Base-by-base conservation (phyloP, 495 filamentous ascomycete species). In the Oidiodendron maius region DNA sequence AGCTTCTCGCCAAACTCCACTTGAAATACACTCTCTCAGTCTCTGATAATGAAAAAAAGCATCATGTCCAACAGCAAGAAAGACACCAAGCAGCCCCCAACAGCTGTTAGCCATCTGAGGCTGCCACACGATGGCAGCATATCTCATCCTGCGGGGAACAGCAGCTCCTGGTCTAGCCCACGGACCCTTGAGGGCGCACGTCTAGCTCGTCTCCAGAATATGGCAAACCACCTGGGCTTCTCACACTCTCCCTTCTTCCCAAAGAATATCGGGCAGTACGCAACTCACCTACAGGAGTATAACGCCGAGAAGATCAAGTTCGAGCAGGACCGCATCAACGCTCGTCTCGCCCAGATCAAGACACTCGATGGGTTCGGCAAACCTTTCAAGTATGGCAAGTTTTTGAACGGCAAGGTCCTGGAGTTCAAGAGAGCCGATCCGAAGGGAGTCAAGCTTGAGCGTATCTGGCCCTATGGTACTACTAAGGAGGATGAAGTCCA, bases 201-300 rank as follows among this genome's bases (percentile, higher is more conserved):
- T 25, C 36, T 43, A 15, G 24, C 24, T 13, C 48, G 48, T 20
- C 39, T 50, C 48, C 40, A 38, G 23, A 35, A 36, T 6, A 16
- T 26, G 18, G 48, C 15, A 17, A 8, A 5, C 5, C 48, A 44
- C 30, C 21, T 44, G 3, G 39, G 39, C 11, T 10, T 50, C 3
- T 15, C 4, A 6, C 6, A 34, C 17, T 50, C 47, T 3, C 50
- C 50, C 1, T 40, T 30, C 6, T 46, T 46, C 50, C 50, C 50
- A 15, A 34, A 40, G 16, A 46, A 2, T 0, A 2, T 46, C 10
- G 4, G 9, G 3, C 42, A 52, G 24, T 46, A 32, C 21, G 22
- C 22, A 2, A 5, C 9, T 10, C 50, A 52, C 18, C 24, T 41
- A 16, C 18, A 15, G 10, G 43, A 23, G 20, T 35, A 4, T 6